A percentile compares a stretch with the other conserved stretches of the same genome.
Evolutionary conservation across 768 basidiomycete species (phyloP).

Genomic region (Cyclocybe aegerita): DNA sequence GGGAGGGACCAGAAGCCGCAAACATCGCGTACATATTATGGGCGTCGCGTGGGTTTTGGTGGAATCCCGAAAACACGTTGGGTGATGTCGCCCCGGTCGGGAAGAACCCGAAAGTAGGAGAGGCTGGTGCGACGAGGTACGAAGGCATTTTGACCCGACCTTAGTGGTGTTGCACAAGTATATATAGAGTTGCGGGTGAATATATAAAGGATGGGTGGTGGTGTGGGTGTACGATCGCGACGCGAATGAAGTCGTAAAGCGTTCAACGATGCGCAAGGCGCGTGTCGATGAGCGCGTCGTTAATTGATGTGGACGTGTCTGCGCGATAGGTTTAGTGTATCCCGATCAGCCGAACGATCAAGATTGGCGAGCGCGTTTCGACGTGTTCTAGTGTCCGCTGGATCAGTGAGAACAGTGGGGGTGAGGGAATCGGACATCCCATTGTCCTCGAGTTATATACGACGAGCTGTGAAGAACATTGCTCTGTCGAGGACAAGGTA

Average conservation of each 20-base stretch:
- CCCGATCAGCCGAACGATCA: neutral
- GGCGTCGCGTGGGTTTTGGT: conserved; percentile 60
- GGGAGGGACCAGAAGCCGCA: conserved; percentile 18
- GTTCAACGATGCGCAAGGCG: neutral
- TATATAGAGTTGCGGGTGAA: neutral
- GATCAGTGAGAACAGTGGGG: conserved; percentile 11
- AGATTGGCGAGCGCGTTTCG: neutral
- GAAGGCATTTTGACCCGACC: conserved; percentile 42
- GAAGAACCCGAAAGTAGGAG: conserved; percentile 62
- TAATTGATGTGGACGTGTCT: neutral
- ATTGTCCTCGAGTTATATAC: conserved; percentile 32
- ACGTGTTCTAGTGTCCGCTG: conserved; percentile 1
- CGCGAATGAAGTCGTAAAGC: conserved; percentile 13
- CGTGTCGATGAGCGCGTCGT: neutral
- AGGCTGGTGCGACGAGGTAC: conserved; percentile 46
- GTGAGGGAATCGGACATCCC: conserved; percentile 1
- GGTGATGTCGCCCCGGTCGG: conserved; percentile 54
- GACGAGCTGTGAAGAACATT: conserved; percentile 2
- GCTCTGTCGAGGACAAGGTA: conserved; percentile 29
- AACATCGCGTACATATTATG: conserved; percentile 61
- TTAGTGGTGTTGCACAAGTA: neutral
- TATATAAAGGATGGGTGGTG: conserved; percentile 2
- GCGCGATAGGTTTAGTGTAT: neutral
- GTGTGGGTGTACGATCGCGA: neutral
- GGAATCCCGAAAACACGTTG: conserved; percentile 54